Evolutionary conservation across 2,329 filamentous ascomycete genomes (phyloP), one percentile per base, ranked within the genome.

Genomic region (Cyphellophora europaea): DNA sequence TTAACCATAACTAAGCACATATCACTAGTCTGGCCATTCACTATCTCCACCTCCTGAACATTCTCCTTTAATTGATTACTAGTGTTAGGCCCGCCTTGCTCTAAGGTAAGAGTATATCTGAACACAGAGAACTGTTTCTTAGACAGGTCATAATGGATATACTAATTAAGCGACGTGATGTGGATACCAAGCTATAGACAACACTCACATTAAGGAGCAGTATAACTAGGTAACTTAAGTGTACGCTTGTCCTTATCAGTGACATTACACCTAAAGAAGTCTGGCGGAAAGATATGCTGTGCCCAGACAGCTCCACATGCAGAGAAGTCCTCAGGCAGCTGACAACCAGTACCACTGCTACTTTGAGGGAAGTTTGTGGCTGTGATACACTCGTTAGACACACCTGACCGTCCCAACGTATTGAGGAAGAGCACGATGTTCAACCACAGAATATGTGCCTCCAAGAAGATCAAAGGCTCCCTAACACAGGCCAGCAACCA

Each of bases 321-420:
- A 2, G 66, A 49, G 42, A 71, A 77, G 42, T 79, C 75, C 43
- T 79, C 75, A 0, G 71, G 66, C 2, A 79, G 48, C 33, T 74
- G 71, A 6, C 60, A 49, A 5, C 53, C 55, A 13, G 59, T 55
- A 3, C 45, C 55, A 35, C 59, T 53, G n/a, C n/a, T n/a, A 21
- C 54, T 47, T 21, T 47, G 38, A 13, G 68, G 65, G 41, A 74
- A 71, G 0, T 51, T 38, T 23, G 53, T 37, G 39, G 49, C 41
- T 41, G 61, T 59, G 42, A 61, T 61, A 43, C 45, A 54, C 21
- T 40, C 43, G 43, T 52, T 55, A 39, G 52, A 50, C 1, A 53
- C 49, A n/a, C 59, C 57, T 16, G 53, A 57, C n/a, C 56, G 61
- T 17, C 64, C 52, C 14, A 77, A 55, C 10, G 61, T 62, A 53